Evolutionary conservation across 257 asterid species (phyloP), one percentile per base, ranked within the genome.

Genomic region (Striga asiatica): DNA sequence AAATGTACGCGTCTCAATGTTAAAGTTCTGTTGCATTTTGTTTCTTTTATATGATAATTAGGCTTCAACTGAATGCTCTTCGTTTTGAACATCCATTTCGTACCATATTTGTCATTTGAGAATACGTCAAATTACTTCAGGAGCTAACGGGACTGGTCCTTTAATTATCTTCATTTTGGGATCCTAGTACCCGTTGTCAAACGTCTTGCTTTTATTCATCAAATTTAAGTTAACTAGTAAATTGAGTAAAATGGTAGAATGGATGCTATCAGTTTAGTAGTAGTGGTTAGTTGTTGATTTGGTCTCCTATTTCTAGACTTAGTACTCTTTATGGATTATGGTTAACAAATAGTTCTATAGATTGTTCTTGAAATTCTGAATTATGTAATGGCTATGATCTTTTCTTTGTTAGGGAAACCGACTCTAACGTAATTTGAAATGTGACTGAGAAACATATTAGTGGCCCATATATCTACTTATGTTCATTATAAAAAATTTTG

Each of bases 351-450:
- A n/a, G n/a, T n/a, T n/a, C n/a, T n/a, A n/a, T n/a, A n/a, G n/a
- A n/a, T n/a, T n/a, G n/a, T n/a, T 67, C 20, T 46, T 34, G 1
- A 37, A 49, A 6, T 27, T 50, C 56, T 49, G 7, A 20, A 53
- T 23, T n/a, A 52, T 23, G 27, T 55, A 41, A 21, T 34, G 45
- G 18, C 5, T 46, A 32, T 17, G 34, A n/a, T 43, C 39, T 38
- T 58, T 38, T 23, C 24, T 63, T 34, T 32, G 50, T 56, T 22
- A 47, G 56, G 46, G 64, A 53, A 48, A 50, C 51, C 55, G 62
- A 65, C 32, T 64, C 17, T 34, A 22, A 16, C 34, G 21, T n/a
- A n/a, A n/a, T n/a, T n/a, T n/a, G n/a, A n/a, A n/a, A n/a, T n/a
- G n/a, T n/a, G n/a, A n/a, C n/a, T n/a, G n/a, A n/a, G n/a, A n/a